A percentile compares a stretch with the other conserved stretches of the same genome.
Conservation (phyloP, 768 basidiomycete genomes). For the Tubosaeta brunneosetosa region DNA sequence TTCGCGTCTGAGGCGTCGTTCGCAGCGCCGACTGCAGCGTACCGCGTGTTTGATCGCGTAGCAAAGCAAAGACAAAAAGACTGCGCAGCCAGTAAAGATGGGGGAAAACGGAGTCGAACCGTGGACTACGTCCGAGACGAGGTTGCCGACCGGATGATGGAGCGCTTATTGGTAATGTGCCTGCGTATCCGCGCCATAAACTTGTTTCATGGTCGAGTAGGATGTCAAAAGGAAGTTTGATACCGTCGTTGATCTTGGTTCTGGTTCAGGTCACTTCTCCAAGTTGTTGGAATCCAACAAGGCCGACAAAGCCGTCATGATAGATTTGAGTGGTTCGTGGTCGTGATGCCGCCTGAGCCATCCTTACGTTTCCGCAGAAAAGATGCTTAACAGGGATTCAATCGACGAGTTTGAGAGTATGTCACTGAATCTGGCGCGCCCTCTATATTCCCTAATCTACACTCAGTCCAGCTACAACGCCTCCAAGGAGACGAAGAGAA, state of each 20-base stretch:
- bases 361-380: slow-evolving; percentile 40
- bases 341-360: neutral
- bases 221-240: slow-evolving; percentile 86
- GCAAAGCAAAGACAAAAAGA: slow-evolving; percentile 78
- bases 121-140: slow-evolving; percentile 93
- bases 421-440: neutral
- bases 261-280: slow-evolving; percentile 89
- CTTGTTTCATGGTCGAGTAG: slow-evolving; percentile 37
- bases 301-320: slow-evolving; percentile 70
- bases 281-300: slow-evolving; percentile 69
- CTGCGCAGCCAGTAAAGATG: slow-evolving; percentile 55
- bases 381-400: slow-evolving; percentile 68
- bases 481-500: slow-evolving; percentile 82
- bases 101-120: slow-evolving; percentile 58
- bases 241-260: slow-evolving; percentile 79
- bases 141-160: slow-evolving; percentile 86
- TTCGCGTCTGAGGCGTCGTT: slow-evolving; percentile 48
- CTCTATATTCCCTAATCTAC: neutral
- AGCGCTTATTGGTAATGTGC: slow-evolving; percentile 70
- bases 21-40: slow-evolving; percentile 44
- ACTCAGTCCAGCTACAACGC: slow-evolving; percentile 70
- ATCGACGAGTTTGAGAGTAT: slow-evolving; percentile 80
- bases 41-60: slow-evolving; percentile 81
- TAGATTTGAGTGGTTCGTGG: slow-evolving; percentile 78
- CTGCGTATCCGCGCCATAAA: slow-evolving; percentile 2